These are phyloP conservation scores for Achlya hypogyna DNA, from an alignment of 352 stramenopile species.

Conservation along the genomic window DNA sequence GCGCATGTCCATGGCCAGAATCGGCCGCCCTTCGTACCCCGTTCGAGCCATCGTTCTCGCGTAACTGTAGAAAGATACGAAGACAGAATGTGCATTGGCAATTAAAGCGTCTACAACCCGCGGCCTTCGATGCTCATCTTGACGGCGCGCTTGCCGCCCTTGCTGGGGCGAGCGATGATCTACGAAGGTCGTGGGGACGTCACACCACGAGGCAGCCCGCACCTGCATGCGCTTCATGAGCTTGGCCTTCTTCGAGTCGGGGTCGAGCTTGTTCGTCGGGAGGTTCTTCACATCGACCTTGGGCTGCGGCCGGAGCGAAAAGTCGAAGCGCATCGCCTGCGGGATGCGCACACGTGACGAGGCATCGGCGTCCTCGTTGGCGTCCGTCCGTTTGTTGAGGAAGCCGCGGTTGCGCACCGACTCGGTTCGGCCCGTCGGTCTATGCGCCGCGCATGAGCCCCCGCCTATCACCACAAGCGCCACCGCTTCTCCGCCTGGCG, in stretches of 20 bases:
- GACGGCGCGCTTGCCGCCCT: constrained; percentile 64
- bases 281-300: constrained; percentile 66
- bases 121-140: constrained; percentile 74
- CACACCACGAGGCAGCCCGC: background rate
- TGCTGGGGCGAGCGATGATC: constrained; percentile 67
- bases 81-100: too few species aligned
- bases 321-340: constrained; percentile 71
- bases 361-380: constrained; percentile 27
- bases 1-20: background rate
- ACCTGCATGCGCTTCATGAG: constrained; percentile 84
- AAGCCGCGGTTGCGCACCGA: constrained; percentile 3
- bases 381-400: constrained; percentile 26
- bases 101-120: too few species aligned
- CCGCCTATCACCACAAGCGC: background rate
- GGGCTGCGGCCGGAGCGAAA: constrained; percentile 67
- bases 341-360: constrained; percentile 66
- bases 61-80: too few species aligned
- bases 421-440: background rate
- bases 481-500: background rate
- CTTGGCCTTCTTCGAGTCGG: constrained; percentile 69
- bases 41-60: too few species aligned
- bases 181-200: background rate
- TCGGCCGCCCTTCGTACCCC: too few species aligned
- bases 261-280: constrained; percentile 39
- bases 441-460: background rate